Evolutionary conservation across 2,329 filamentous ascomycete genomes (phyloP).

Genomic region (Fusarium tjaetaba): DNA sequence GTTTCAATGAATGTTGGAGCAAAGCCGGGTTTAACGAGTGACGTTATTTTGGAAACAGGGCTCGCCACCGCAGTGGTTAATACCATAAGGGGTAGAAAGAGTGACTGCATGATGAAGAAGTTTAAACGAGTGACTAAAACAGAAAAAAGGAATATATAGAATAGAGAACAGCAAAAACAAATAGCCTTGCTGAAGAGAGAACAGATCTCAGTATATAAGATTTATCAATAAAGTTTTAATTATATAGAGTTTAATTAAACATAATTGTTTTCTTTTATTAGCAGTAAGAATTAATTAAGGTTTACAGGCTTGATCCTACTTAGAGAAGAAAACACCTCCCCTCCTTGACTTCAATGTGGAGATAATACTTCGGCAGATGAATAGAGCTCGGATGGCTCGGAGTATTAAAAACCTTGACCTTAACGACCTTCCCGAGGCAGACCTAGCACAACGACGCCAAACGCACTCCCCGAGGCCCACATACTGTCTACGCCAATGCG

Average conservation of each 20-base stretch:
- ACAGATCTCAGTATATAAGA: neutral
- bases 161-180: neutral
- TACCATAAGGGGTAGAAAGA: neutral
- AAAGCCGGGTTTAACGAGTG: neutral
- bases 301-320: neutral
- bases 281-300: too few species aligned
- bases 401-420: neutral
- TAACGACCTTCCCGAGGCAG: neutral
- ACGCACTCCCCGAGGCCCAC: neutral
- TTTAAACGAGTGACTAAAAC: neutral
- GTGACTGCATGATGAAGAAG: neutral
- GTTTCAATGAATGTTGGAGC: neutral
- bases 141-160: neutral
- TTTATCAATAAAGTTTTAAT: neutral
- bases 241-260: neutral
- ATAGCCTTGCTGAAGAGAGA: rapidly evolving
- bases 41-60: neutral
- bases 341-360: neutral
- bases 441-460: neutral
- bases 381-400: neutral
- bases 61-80: neutral
- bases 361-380: neutral
- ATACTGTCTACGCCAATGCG: too few species aligned
- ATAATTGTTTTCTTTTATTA: too few species aligned
- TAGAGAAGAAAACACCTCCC: too few species aligned